Percentiles rank a stretch among this genome's conserved stretches.
phyloP scores from a whole-genome alignment of 257 asterid genomes.

The Jasminum sambac region DNA sequence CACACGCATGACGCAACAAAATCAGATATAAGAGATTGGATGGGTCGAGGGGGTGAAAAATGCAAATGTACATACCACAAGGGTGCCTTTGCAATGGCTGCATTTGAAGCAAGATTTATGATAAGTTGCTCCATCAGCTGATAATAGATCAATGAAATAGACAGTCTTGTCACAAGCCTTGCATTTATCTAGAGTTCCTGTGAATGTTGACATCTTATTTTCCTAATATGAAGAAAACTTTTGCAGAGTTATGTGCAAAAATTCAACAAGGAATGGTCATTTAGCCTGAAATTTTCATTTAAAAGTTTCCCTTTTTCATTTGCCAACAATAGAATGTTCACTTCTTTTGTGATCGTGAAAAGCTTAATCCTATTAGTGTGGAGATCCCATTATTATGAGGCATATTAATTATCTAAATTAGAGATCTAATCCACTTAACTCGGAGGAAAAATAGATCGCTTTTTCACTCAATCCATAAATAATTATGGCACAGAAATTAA shows the following conservation, averaged over 20 bases:
- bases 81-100: conserved; percentile 83
- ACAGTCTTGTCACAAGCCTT: conserved; percentile 63
- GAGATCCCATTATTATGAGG: conserved; percentile 36
- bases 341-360: neutral
- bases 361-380: conserved; percentile 21
- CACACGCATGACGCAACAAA: neutral
- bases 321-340: neutral
- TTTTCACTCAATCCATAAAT: conserved; percentile 2
- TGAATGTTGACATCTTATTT: conserved; percentile 44
- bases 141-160: conserved; percentile 50
- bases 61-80: conserved; percentile 47
- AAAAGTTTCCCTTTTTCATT: conserved; percentile 15
- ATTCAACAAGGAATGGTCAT: neutral
- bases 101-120: conserved; percentile 65
- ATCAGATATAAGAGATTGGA: neutral
- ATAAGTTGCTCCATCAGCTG: conserved; percentile 56
- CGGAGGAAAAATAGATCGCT: conserved; percentile 23
- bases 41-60: neutral
- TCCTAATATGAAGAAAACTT: conserved; percentile 13
- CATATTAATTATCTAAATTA: conserved; percentile 4
- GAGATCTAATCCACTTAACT: conserved; percentile 1
- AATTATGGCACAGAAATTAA: neutral
- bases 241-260: conserved; percentile 18
- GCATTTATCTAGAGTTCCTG: conserved; percentile 59
- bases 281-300: conserved; percentile 14